Conservation (phyloP, 2,329 filamentous ascomycete species). For the Claviceps digitariae region DNA sequence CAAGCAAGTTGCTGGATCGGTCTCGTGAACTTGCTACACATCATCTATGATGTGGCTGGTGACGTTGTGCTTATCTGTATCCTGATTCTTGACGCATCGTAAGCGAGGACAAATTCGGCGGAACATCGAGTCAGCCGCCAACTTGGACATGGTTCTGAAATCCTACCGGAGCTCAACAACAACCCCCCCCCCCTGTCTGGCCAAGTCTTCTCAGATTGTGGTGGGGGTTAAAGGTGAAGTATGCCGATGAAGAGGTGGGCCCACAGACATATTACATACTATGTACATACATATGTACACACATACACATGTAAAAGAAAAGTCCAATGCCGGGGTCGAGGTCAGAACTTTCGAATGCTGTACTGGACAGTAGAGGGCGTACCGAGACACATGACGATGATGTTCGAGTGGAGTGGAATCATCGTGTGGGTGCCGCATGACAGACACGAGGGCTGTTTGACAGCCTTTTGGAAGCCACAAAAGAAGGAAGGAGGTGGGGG, state of each 20-base stretch:
- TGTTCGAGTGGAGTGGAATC: background rate
- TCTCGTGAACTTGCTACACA: background rate
- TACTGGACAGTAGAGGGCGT: background rate
- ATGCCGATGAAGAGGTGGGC: constrained; percentile 2
- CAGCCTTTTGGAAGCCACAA: background rate
- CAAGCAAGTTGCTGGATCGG: background rate
- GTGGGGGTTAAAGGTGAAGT: background rate
- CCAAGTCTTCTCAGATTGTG: background rate
- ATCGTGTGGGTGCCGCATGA: background rate
- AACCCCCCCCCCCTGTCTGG: background rate
- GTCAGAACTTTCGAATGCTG: background rate
- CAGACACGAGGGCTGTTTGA: background rate
- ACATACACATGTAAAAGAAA: background rate
- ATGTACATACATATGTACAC: background rate
- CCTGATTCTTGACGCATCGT: background rate
- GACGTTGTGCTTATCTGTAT: background rate
- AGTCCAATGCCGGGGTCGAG: background rate
- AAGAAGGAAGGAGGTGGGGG: background rate
- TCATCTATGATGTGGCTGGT: background rate
- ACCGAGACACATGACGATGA: background rate
- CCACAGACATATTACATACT: background rate
- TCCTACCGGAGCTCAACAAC: background rate
- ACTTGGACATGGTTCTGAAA: background rate
- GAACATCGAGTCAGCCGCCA: background rate
- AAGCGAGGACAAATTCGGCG: background rate